These are phyloP conservation scores for Fusarium tupiense DNA, from an alignment of 2,329 filamentous ascomycete species.

Conservation along the genomic window DNA sequence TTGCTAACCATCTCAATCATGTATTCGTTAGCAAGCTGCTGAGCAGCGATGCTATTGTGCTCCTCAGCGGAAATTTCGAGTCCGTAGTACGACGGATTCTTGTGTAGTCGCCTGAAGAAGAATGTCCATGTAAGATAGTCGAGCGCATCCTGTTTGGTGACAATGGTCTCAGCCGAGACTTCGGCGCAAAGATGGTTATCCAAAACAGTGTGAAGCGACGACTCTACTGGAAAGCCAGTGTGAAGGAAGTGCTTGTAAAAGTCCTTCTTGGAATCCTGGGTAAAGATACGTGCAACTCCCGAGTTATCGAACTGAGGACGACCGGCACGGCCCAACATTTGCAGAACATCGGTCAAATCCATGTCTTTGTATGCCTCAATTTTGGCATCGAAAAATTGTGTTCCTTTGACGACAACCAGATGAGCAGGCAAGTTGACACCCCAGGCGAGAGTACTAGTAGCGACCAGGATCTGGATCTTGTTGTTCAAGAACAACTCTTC, in stretches of 20 bases:
- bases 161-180: constrained; percentile 90
- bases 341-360: constrained; percentile 96
- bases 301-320: constrained; percentile 96
- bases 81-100: constrained; percentile 98
- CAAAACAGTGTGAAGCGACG: constrained; percentile 92
- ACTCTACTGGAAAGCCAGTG: constrained; percentile 97
- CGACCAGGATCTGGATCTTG: constrained; percentile 96
- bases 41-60: constrained; percentile 86
- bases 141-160: constrained; percentile 94
- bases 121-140: constrained; percentile 99
- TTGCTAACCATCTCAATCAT: constrained; percentile 93
- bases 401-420: constrained; percentile 96
- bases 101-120: constrained; percentile 96
- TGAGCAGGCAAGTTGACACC: constrained; percentile 98
- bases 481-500: constrained; percentile 97
- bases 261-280: constrained; percentile 95
- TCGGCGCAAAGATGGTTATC: constrained; percentile 98
- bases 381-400: constrained; percentile 98
- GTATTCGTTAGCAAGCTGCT: constrained; percentile 89
- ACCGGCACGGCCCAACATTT: constrained; percentile 96
- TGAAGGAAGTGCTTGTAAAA: constrained; percentile 99
- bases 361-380: constrained; percentile 98
- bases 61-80: constrained; percentile 93
- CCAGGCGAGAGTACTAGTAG: constrained; percentile 96
- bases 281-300: constrained; percentile 96